Percentiles rank a stretch among this genome's conserved stretches.
phyloP scores from a whole-genome alignment of 179 eudicot genomes.

The Heliamphora pulchella region DNA sequence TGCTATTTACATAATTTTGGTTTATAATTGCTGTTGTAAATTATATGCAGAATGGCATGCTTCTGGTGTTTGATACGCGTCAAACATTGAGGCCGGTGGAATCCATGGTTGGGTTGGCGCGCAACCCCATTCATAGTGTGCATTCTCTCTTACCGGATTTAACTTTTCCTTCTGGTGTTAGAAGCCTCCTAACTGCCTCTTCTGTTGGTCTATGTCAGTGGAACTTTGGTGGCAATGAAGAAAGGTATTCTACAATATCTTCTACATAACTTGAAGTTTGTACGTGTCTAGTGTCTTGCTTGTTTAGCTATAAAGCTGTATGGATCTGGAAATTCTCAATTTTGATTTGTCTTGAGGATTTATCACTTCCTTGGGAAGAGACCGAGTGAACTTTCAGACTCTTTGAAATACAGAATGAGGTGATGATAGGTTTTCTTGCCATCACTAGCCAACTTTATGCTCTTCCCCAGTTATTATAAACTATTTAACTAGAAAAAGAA shows the following conservation, averaged over 20 bases:
- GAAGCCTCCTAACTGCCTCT: constrained; percentile 70
- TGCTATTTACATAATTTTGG: constrained; percentile 1
- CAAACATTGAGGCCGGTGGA: constrained; percentile 64
- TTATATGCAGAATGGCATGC: constrained; percentile 70
- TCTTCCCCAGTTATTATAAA: no score
- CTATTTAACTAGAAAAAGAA: neutral
- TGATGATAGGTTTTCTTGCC: constrained; percentile 1
- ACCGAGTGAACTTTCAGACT: no score
- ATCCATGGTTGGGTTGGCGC: constrained; percentile 49
- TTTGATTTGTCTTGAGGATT: neutral
- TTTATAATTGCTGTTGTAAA: neutral
- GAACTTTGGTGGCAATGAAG: constrained; percentile 47
- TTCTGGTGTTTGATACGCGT: constrained; percentile 74
- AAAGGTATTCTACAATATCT: constrained; percentile 24
- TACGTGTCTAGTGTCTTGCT: neutral
- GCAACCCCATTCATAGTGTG: constrained; percentile 64
- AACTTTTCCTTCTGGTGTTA: constrained; percentile 35
- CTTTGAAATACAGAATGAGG: neutral
- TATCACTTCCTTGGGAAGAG: neutral
- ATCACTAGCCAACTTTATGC: neutral
- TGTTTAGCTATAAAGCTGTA: constrained; percentile 10
- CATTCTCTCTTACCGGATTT: constrained; percentile 41
- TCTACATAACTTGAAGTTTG: neutral
- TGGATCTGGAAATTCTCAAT: neutral
- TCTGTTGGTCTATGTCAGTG: constrained; percentile 75